These are phyloP conservation scores for Alopecurus myosuroides DNA, from an alignment of 176 grass and related monocot species.

Conservation along the genomic window DNA sequence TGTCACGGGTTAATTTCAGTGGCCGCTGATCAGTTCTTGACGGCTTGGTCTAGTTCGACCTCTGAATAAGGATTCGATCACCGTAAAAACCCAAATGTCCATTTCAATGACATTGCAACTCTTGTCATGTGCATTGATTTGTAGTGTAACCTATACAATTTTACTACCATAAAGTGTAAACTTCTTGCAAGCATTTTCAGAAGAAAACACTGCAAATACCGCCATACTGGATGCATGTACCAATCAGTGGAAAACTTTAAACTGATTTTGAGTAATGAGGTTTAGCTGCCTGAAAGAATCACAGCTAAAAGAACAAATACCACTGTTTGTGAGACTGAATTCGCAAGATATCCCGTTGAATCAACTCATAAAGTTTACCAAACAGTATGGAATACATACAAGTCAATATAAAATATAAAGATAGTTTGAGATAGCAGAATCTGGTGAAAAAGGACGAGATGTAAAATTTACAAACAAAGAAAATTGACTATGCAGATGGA, in stretches of 20 bases:
- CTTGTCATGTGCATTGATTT: background rate
- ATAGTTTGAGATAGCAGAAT: too few relatives aligned
- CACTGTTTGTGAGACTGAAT: background rate
- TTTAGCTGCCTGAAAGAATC: too few relatives aligned
- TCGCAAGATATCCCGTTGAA: background rate
- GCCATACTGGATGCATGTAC: background rate
- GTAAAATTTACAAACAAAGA: too few relatives aligned
- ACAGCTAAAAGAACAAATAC: too few relatives aligned
- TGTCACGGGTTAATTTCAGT: conserved; percentile 64
- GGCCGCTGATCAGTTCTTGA: conserved; percentile 37
- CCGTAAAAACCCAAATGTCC: background rate
- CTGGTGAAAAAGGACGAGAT: too few relatives aligned
- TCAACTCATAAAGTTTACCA: background rate
- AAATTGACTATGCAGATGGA: too few relatives aligned
- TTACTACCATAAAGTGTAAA: background rate
- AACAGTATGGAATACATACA: background rate
- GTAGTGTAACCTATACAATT: background rate
- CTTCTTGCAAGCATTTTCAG: background rate
- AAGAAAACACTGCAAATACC: background rate
- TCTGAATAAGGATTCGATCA: background rate
- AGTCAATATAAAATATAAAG: too few relatives aligned
- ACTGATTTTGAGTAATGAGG: too few relatives aligned
- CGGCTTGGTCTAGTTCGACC: conserved; percentile 26
- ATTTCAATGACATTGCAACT: background rate
- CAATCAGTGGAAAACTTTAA: background rate